Base-by-base conservation (phyloP, 1,284 basidiomycete genomes). In the Porodaedalea pini region DNA sequence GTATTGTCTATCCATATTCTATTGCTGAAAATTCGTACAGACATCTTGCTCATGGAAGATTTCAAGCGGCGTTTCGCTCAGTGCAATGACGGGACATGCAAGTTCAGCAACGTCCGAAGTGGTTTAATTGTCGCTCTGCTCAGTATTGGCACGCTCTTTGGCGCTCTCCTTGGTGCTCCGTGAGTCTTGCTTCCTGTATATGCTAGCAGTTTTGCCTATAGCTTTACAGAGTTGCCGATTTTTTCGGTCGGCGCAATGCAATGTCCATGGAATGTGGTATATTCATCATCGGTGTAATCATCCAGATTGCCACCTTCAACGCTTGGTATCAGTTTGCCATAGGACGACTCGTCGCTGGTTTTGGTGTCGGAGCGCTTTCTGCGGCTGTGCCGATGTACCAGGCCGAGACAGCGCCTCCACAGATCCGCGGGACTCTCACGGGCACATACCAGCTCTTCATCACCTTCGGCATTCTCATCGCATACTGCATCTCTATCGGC, bases 311-410 rank as follows among this genome's bases (percentile, higher is more conserved):
- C 2, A 62, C 83, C 1, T 69, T 70, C 19, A 60, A 67, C 48
- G 71, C 75, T 0, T 88, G 86, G 85, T 75, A 78, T 48, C 84
- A 87, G 66, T 75, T 84, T 63, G 82, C 81, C 29, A 80, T 92
- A 51, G 90, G 89, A 6, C 79, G 89, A 27, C 74, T 90, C 43
- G 71, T 91, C 53, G 78, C 82, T 41, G 88, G 86, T 45, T 65
- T 89, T 27, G 85, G 80, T 37, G 82, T 91, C 43, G 89, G 89
- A 27, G 86, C 84, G 0, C 77, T 90, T 4, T 84, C 82, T 49
- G 86, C 87, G 36, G 87, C 85, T 1, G 89, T 93, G 0, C 91
- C 90, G 1, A 84, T 87, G 80, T 89, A 88, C 67, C 84, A 88
- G 75, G 84, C 85, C 5, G 88, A 91, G 69, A 85, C 85, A 19